Conservation (phyloP, 805 yeast species). For the Zygoascus tannicola region DNA sequence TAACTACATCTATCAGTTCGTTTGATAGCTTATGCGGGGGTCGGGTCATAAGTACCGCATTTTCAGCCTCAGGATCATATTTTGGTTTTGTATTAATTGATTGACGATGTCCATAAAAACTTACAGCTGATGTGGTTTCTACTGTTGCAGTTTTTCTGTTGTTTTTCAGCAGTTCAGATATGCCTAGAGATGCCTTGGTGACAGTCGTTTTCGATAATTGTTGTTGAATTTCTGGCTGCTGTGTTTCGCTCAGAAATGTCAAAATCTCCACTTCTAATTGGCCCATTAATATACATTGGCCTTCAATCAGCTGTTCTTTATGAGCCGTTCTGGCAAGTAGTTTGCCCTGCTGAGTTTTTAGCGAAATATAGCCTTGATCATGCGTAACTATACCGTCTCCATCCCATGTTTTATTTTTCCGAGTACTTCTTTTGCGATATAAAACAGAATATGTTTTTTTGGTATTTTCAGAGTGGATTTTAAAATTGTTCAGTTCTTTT, state of each 20-base stretch:
- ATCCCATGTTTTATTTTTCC: conserved; percentile 90
- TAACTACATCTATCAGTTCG: conserved; percentile 26
- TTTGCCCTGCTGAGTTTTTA: conserved; percentile 22
- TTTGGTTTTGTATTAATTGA: neutral
- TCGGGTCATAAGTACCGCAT: conserved; percentile 22
- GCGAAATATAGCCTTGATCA: conserved; percentile 13
- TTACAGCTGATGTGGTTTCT: conserved; percentile 6
- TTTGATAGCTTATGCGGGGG: conserved; percentile 15
- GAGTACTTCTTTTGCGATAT: conserved; percentile 51
- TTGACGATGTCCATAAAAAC: neutral
- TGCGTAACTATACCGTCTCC: conserved; percentile 67
- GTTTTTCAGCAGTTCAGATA: neutral
- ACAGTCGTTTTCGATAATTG: no score
- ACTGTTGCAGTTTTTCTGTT: neutral
- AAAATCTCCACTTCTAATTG: conserved; percentile 40
- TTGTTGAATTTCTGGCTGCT: no score
- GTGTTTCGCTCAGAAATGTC: neutral
- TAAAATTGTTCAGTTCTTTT: no score
- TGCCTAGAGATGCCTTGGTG: neutral
- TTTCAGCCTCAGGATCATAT: conserved; percentile 22
- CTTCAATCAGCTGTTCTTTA: conserved; percentile 21
- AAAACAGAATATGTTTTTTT: neutral
- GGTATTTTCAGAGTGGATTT: no score
- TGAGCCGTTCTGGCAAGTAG: conserved; percentile 5
- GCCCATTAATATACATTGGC: conserved; percentile 43